Evolutionary conservation across 2,329 filamentous ascomycete genomes (phyloP).

Genomic region (Magnaporthiopsis incrustans): DNA sequence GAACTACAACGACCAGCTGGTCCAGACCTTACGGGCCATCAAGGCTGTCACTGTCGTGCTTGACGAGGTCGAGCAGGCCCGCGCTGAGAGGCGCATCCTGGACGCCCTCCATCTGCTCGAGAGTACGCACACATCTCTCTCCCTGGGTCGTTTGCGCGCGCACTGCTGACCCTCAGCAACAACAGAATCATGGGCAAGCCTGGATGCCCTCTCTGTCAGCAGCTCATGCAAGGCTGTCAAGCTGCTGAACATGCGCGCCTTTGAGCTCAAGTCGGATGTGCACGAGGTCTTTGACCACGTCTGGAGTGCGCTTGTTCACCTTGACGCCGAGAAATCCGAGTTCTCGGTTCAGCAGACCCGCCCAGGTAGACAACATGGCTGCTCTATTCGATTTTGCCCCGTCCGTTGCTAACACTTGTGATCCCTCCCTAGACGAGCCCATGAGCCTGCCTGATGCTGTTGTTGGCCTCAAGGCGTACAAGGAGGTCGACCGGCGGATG

Average conservation of each 20-base stretch:
- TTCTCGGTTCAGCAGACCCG: conserved; percentile 48
- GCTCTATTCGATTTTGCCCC: background rate
- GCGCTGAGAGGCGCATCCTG: conserved; percentile 45
- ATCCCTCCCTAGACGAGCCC: conserved; percentile 32
- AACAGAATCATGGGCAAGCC: conserved; percentile 46
- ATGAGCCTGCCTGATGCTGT: conserved; percentile 47
- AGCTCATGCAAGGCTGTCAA: conserved; percentile 54
- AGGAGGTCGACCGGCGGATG: conserved; percentile 53
- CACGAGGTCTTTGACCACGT: conserved; percentile 57
- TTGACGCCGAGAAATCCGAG: conserved; percentile 47
- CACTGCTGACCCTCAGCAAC: background rate
- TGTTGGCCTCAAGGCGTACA: conserved; percentile 48
- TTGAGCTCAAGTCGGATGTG: conserved; percentile 58
- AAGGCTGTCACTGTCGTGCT: conserved; percentile 53
- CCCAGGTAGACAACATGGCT: conserved; percentile 34
- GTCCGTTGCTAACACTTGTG: background rate
- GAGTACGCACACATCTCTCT: conserved; percentile 28
- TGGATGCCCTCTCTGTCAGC: conserved; percentile 52
- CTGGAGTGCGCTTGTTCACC: conserved; percentile 62
- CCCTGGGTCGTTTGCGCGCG: too few relatives aligned
- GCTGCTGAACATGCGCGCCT: conserved; percentile 56
- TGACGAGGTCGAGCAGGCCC: conserved; percentile 50
- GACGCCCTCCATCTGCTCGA: conserved; percentile 51
- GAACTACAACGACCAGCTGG: conserved; percentile 50
- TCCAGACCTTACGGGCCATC: conserved; percentile 41